phyloP scores from a whole-genome alignment of 257 asterid species.

The Solanum appendiculatum region DNA sequence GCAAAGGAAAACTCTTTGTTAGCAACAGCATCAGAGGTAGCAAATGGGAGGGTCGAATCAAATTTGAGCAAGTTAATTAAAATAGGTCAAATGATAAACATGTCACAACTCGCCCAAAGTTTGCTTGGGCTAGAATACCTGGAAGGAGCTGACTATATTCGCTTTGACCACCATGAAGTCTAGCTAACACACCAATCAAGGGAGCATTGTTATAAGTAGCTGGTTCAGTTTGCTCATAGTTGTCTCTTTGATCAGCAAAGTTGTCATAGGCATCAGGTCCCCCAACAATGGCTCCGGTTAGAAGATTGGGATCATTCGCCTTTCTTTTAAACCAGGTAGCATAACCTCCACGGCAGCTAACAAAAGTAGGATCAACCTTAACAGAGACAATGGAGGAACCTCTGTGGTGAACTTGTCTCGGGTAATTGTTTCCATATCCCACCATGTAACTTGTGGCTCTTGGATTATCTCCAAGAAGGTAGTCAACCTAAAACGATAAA shows the following conservation, averaged over 20 bases:
- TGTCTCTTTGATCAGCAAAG: conserved; percentile 90
- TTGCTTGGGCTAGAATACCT: conserved; percentile 21
- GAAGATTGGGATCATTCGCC: conserved; percentile 78
- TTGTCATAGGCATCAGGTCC: conserved; percentile 98
- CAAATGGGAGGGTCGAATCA: neutral
- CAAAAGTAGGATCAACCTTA: conserved; percentile 56
- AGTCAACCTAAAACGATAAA: conserved; percentile 55
- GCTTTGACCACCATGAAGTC: conserved; percentile 61
- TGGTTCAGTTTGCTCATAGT: conserved; percentile 96
- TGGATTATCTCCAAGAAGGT: conserved; percentile 94
- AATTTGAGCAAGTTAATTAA: neutral
- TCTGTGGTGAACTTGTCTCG: conserved; percentile 90
- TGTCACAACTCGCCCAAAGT: neutral
- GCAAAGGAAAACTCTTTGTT: conserved; percentile 20
- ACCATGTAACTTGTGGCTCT: conserved; percentile 99
- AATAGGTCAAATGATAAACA: neutral
- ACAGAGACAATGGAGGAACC: conserved; percentile 88
- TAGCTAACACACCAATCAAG: conserved; percentile 67
- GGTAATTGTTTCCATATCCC: conserved; percentile 86
- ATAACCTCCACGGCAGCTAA: conserved; percentile 93
- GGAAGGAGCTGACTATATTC: conserved; percentile 86
- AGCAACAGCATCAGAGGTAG: conserved; percentile 7
- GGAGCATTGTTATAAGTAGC: conserved; percentile 98
- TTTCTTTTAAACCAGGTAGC: conserved; percentile 88
- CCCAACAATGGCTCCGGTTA: conserved; percentile 86